Conservation (phyloP, 2,329 filamentous ascomycete species). For the Fusarium concolor region DNA sequence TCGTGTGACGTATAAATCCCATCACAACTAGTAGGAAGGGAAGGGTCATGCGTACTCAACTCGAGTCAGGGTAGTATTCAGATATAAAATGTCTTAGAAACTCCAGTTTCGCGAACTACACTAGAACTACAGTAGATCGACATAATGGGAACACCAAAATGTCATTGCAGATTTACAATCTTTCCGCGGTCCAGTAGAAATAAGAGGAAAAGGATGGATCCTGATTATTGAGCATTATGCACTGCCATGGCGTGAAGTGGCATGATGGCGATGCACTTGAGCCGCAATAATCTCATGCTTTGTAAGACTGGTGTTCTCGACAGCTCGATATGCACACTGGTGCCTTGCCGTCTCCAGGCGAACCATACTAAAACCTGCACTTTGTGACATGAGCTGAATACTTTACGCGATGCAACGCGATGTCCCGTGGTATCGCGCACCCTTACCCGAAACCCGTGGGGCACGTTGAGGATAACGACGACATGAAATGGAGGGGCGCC, state of each 20-base stretch:
- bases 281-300: conserved; percentile 18
- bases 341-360: conserved; percentile 25
- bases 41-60: conserved; percentile 12
- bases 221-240: conserved; percentile 1
- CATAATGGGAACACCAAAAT: background rate
- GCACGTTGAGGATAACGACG: conserved; percentile 20
- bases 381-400: conserved; percentile 3
- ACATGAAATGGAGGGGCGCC: conserved; percentile 26
- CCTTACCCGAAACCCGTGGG: conserved; percentile 16
- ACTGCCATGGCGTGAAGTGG: conserved; percentile 25
- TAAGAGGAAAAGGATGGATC: background rate
- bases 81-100: conserved; percentile 22
- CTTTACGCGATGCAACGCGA: conserved; percentile 33
- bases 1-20: conserved; percentile 17
- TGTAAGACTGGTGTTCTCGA: conserved; percentile 12
- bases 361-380: conserved; percentile 6
- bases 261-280: conserved; percentile 25
- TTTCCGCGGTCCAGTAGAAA: background rate
- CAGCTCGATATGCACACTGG: conserved; percentile 6
- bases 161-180: background rate
- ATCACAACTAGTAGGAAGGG: background rate
- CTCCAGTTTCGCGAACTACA: conserved; percentile 1
- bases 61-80: conserved; percentile 16
- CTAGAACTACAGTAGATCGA: background rate
- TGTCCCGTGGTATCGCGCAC: conserved; percentile 37